These are phyloP conservation scores for Kluyveromyces siamensis DNA, from an alignment of 805 yeast species.

Conservation along the genomic window DNA sequence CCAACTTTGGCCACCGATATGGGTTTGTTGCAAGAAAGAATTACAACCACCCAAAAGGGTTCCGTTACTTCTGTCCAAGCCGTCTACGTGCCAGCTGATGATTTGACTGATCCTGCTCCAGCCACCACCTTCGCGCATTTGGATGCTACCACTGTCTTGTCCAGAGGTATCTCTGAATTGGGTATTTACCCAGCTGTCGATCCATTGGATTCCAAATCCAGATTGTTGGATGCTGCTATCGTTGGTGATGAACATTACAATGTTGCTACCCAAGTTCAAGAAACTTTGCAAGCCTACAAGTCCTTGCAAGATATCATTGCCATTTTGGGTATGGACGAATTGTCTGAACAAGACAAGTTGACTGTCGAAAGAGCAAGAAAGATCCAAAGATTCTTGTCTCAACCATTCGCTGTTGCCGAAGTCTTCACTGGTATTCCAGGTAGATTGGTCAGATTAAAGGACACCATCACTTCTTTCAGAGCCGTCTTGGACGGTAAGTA, in stretches of 20 bases:
- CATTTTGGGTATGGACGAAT: slow-evolving; percentile 99
- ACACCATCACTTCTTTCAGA: slow-evolving; percentile 89
- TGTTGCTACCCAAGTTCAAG: slow-evolving; percentile 91
- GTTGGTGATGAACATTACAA: slow-evolving; percentile 99
- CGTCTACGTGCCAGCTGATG: slow-evolving; percentile 99
- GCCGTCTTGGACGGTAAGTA: slow-evolving; percentile 97
- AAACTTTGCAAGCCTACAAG: slow-evolving; percentile 98
- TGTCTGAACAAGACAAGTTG: slow-evolving; percentile 96
- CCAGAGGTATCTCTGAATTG: slow-evolving; percentile 98
- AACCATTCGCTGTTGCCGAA: slow-evolving; percentile 99
- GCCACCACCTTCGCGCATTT: slow-evolving; percentile 99
- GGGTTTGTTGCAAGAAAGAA: slow-evolving; percentile 99
- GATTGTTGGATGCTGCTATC: slow-evolving; percentile 93
- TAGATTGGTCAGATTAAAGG: slow-evolving; percentile 93
- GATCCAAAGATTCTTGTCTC: slow-evolving; percentile 99
- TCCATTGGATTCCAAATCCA: slow-evolving; percentile 98
- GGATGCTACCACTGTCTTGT: slow-evolving; percentile 99
- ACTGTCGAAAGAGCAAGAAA: slow-evolving; percentile 99
- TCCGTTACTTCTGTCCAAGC: slow-evolving; percentile 99
- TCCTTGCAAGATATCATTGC: slow-evolving; percentile 99
- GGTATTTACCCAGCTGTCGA: slow-evolving; percentile 99
- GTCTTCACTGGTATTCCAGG: slow-evolving; percentile 99
- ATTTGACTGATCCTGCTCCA: slow-evolving; percentile 99
- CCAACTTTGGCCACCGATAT: slow-evolving; percentile 99
- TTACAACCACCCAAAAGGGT: slow-evolving; percentile 99